Percentiles rank a stretch among this genome's conserved stretches.
Evolutionary conservation across 1,139 yeast species (phyloP).

Genomic region (Barnettozyma hawaiiensis): DNA sequence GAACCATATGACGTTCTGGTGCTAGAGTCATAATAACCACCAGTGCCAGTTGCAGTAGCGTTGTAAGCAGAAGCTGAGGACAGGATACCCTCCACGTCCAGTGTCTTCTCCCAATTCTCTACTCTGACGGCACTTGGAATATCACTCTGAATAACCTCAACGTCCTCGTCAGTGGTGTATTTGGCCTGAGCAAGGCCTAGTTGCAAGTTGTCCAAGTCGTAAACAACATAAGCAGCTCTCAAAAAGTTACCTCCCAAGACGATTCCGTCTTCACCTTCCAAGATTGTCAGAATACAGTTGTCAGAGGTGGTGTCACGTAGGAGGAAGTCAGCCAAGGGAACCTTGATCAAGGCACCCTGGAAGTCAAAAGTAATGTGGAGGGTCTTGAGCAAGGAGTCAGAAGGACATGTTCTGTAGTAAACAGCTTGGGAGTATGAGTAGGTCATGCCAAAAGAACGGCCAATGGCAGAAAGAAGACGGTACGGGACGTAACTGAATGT

Average conservation of each 20-base stretch:
- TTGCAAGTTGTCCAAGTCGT: constrained; percentile 60
- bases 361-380: constrained; percentile 41
- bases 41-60: neutral
- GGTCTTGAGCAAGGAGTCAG: constrained; percentile 1
- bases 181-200: constrained; percentile 37
- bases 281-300: constrained; percentile 32
- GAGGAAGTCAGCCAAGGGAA: constrained; percentile 22
- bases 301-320: constrained; percentile 6
- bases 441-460: constrained; percentile 31
- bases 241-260: constrained; percentile 75
- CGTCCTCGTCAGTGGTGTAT: constrained; percentile 13
- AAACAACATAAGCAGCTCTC: constrained; percentile 70
- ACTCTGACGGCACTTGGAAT: constrained; percentile 1
- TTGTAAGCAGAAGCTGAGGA: neutral
- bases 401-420: constrained; percentile 10
- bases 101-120: neutral
- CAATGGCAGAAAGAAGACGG: constrained; percentile 34
- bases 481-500: constrained; percentile 49
- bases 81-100: neutral
- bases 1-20: neutral
- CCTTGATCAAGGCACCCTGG: constrained; percentile 44
- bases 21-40: neutral
- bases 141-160: neutral
- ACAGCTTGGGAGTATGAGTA: constrained; percentile 23
- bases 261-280: constrained; percentile 27